These are phyloP conservation scores for Cajanus cajan DNA, from an alignment of 306 rosid genomes.

Conservation along the genomic window DNA sequence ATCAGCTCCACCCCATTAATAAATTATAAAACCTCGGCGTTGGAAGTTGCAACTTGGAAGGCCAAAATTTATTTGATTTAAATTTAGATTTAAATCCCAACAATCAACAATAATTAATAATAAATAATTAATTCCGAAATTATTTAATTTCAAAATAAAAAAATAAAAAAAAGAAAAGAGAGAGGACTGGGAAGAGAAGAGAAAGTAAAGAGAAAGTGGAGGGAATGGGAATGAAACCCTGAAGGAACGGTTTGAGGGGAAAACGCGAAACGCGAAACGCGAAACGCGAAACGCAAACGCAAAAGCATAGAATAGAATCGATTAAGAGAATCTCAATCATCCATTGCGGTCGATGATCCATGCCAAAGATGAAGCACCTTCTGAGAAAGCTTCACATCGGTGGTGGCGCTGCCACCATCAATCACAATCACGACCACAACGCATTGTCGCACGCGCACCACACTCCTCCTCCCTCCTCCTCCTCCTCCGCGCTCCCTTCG, in stretches of 20 bases:
- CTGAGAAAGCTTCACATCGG: slow-evolving; percentile 99
- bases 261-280: neutral
- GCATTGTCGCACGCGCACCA: slow-evolving; percentile 42
- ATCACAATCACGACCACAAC: slow-evolving; percentile 47
- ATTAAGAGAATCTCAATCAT: neutral
- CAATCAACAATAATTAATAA: neutral
- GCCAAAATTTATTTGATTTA: neutral
- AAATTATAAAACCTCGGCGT: no score
- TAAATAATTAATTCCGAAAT: neutral
- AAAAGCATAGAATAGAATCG: neutral
- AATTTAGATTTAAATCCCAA: neutral
- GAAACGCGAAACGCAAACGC: neutral
- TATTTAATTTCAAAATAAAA: neutral
- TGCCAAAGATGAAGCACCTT: slow-evolving; percentile 95
- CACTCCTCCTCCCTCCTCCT: slow-evolving; percentile 15
- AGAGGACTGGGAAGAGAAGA: neutral
- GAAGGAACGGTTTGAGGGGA: neutral
- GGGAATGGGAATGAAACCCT: slow-evolving; percentile 10
- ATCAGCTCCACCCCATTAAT: no score
- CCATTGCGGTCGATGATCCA: slow-evolving; percentile 39
- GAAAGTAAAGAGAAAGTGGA: neutral
- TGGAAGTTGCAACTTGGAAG: neutral
- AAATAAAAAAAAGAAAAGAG: neutral
- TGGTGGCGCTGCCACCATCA: slow-evolving; percentile 59
- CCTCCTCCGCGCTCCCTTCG: slow-evolving; percentile 43